phyloP scores from a whole-genome alignment of 441 rosid genomes.

The Eugenia klotzschiana region DNA sequence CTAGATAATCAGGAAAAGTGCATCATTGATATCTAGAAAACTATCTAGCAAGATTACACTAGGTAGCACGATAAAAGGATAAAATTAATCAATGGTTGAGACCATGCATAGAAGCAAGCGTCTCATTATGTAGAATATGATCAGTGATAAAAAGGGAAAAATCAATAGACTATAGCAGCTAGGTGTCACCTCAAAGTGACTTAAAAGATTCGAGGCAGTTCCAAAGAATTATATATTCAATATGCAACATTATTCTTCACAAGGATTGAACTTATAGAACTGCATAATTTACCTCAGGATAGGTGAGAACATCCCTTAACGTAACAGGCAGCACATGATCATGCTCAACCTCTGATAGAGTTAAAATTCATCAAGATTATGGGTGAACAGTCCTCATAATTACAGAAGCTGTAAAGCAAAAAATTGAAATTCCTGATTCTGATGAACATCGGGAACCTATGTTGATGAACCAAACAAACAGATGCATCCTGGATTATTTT shows the following conservation, averaged over 20 bases:
- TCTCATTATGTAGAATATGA: background rate
- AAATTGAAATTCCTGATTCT: background rate
- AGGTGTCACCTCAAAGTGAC: background rate
- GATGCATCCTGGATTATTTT: background rate
- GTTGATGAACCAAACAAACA: background rate
- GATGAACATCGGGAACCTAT: background rate
- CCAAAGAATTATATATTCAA: background rate
- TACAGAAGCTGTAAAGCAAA: background rate
- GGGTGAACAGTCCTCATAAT: background rate
- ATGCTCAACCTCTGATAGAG: conserved; percentile 40
- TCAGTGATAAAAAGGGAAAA: background rate
- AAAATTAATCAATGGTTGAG: background rate
- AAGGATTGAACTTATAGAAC: background rate
- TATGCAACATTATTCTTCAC: background rate
- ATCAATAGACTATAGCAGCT: background rate
- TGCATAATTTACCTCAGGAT: conserved; percentile 23
- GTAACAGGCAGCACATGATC: conserved; percentile 23
- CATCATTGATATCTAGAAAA: background rate
- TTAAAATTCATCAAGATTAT: background rate
- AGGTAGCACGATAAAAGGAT: background rate
- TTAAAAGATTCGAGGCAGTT: background rate
- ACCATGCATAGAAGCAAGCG: background rate
- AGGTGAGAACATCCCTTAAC: conserved; percentile 40
- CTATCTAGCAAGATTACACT: background rate
- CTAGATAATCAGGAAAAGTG: background rate